A percentile compares a stretch with the other conserved stretches of the same genome.
These are phyloP conservation scores for Fusarium praegraminearum DNA, from an alignment of 2,329 filamentous ascomycete species.

Conservation along the genomic window DNA sequence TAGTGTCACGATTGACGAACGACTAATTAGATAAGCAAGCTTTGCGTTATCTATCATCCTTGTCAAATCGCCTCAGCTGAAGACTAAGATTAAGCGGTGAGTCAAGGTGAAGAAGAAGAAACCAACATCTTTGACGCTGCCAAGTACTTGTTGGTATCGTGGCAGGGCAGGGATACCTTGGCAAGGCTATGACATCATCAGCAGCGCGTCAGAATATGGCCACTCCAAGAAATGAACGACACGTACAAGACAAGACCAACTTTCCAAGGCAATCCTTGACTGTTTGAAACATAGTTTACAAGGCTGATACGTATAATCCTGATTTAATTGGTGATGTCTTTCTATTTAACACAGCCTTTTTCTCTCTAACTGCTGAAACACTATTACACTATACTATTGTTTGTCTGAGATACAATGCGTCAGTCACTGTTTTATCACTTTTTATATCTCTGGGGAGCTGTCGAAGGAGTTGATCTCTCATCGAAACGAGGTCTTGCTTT, in stretches of 20 bases:
- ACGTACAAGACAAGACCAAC: conserved; percentile 14
- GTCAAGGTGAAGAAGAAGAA: background rate
- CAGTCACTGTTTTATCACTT: conserved; percentile 6
- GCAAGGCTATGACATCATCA: conserved; percentile 30
- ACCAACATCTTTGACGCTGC: conserved; percentile 11
- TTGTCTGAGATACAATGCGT: conserved; percentile 14
- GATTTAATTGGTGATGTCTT: background rate
- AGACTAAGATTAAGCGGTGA: background rate
- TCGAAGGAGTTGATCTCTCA: conserved; percentile 20
- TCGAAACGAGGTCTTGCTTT: conserved; percentile 46
- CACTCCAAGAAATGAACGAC: conserved; percentile 22
- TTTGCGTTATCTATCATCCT: background rate
- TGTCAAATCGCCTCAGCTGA: background rate
- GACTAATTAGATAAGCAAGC: background rate
- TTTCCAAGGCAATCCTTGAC: conserved; percentile 29
- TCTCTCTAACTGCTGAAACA: background rate
- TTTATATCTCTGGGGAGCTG: conserved; percentile 5
- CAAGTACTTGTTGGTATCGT: conserved; percentile 25
- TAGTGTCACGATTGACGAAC: background rate
- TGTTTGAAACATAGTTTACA: conserved; percentile 26
- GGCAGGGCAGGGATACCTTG: conserved; percentile 24
- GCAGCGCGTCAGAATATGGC: conserved; percentile 14
- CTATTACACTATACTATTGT: background rate
- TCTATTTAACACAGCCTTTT: conserved; percentile 1
- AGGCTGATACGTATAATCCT: conserved; percentile 24